Evolutionary conservation across 1,139 yeast species (phyloP), one percentile per base, ranked within the genome.

Genomic region (Geotrichum klebahnii): DNA sequence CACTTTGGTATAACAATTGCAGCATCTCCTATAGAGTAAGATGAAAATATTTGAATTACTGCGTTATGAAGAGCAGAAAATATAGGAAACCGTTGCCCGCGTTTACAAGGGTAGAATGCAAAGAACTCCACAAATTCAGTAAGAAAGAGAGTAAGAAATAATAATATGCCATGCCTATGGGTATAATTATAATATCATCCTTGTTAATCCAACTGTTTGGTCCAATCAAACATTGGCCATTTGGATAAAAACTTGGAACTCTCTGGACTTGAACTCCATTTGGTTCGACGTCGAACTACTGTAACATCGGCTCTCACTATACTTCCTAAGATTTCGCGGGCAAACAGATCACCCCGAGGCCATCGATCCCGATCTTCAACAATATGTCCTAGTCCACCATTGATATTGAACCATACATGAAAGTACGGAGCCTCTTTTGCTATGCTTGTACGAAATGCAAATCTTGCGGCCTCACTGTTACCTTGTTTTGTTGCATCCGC

Each of bases 341-440:
- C 77, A 60, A 76, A 74, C 37, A 67, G 51, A 53, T 75, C 80
- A 4, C 71, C 74, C 34, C 59, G 58, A 0, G 80, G 79, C 80
- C 80, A 76, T 8, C 50, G 19, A 20, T 57, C 46, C 0, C 58
- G 47, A 49, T 72, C 68, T 51, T 76, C 79, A 5, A 76, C 68
- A n/a, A 76, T 73, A 59, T 76, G 80, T 1, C 78, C 80, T 41
- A 73, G 50, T 0, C 80, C 80, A 9, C 79, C 79, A 29, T 72
- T 67, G 9, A 72, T 50, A 26, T 63, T 65, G 51, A 74, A 63
- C 80, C 80, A 77, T 3, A 72, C 76, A 56, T 76, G 80, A 57
- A 74, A 75, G 57, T 69, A 76, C 0, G 78, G 76, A 3, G 78
- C 72, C 50, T 75, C 75, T 48, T 73, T 68, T 1, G 77, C 76